Conservation (phyloP, 768 basidiomycete species). For the Rhodotorula babjevae region DNA sequence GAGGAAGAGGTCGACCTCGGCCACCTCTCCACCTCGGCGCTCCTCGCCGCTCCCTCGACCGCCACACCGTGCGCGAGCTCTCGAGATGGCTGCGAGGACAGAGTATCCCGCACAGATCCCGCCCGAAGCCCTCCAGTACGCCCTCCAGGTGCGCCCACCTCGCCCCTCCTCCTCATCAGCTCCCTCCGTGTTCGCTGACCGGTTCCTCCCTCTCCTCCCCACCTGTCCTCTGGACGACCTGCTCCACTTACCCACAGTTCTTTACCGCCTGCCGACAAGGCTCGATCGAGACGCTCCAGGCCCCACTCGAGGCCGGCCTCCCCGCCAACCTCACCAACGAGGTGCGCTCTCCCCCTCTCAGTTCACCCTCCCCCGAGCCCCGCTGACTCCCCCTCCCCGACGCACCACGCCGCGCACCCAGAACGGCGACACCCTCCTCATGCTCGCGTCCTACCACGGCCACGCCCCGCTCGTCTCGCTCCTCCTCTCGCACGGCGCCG, state of each 20-base stretch:
- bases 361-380: too few relatives aligned
- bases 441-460: constrained; percentile 71
- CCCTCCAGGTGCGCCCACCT: constrained; percentile 9
- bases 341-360: not conserved
- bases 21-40: not conserved
- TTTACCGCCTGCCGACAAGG: constrained; percentile 21
- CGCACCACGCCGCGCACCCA: not conserved
- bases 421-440: constrained; percentile 71
- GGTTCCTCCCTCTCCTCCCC: not conserved
- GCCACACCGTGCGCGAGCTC: not conserved
- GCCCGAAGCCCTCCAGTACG: constrained; percentile 31
- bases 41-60: not conserved
- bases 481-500: constrained; percentile 59
- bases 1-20: not conserved
- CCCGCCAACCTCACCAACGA: constrained; percentile 68
- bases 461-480: constrained; percentile 56
- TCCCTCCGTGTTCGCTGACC: not conserved
- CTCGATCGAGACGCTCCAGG: not conserved
- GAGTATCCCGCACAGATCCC: not conserved
- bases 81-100: not conserved
- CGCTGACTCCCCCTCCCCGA: too few relatives aligned
- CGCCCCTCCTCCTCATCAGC: not conserved
- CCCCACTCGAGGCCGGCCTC: constrained; percentile 51
- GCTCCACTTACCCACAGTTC: constrained; percentile 9
- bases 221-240: too few relatives aligned